Evolutionary conservation across 2,329 filamentous ascomycete species (phyloP).

Genomic region (Coniella lustricola): DNA sequence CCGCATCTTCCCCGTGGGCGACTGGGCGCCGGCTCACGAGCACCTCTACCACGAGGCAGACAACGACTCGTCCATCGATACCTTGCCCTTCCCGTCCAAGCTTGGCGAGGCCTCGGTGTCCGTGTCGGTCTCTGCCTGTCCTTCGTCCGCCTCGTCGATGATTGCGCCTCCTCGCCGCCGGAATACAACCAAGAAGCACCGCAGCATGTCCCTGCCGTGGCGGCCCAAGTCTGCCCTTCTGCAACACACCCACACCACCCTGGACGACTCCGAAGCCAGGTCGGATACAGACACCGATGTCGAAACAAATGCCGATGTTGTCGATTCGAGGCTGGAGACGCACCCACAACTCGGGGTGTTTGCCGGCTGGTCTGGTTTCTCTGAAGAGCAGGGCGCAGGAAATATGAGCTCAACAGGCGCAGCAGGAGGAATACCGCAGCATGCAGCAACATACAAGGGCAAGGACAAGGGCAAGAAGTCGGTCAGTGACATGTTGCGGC

Average conservation of each 20-base stretch:
- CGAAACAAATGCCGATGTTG: slow-evolving; percentile 10
- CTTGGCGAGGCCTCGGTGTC: slow-evolving; percentile 18
- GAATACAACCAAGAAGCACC: slow-evolving; percentile 16
- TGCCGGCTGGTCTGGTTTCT: not conserved
- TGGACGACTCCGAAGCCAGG: slow-evolving; percentile 18
- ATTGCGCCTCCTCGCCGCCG: slow-evolving; percentile 3
- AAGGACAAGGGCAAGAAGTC: slow-evolving; percentile 23
- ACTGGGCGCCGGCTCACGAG: slow-evolving; percentile 38
- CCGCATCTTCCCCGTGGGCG: slow-evolving; percentile 33
- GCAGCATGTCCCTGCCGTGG: slow-evolving; percentile 45
- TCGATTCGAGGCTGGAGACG: not conserved
- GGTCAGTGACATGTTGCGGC: slow-evolving; percentile 45
- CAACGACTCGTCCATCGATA: slow-evolving; percentile 17
- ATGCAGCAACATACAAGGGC: slow-evolving; percentile 10
- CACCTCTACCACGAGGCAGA: slow-evolving; percentile 29
- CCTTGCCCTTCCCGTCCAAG: slow-evolving; percentile 14
- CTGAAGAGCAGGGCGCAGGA: not conserved
- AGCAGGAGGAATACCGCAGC: not conserved
- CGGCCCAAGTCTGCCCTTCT: slow-evolving; percentile 38
- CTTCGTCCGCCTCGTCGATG: slow-evolving; percentile 22
- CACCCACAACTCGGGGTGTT: not conserved
- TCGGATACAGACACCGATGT: slow-evolving; percentile 24
- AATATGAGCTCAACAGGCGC: not conserved
- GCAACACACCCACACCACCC: slow-evolving; percentile 24
- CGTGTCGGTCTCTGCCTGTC: slow-evolving; percentile 22